Conservation (phyloP, 306 rosid species). For the Acmispon strigosus region DNA sequence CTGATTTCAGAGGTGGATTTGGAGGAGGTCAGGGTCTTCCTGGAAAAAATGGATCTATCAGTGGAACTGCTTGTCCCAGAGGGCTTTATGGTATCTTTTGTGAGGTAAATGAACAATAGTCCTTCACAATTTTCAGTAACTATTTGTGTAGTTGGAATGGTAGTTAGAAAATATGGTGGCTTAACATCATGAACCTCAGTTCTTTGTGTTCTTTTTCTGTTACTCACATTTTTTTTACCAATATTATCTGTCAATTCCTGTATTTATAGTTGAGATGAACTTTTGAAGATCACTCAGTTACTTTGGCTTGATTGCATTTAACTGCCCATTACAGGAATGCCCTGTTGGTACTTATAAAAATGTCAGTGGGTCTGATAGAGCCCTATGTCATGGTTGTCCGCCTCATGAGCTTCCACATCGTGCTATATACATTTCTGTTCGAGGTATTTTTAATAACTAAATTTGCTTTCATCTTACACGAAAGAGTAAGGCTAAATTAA, state of each 20-base stretch:
- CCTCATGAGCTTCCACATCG: constrained; percentile 68
- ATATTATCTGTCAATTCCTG: neutral
- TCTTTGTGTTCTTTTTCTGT: constrained; percentile 6
- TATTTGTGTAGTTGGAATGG: neutral
- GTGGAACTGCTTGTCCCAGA: constrained; percentile 76
- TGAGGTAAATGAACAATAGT: constrained; percentile 50
- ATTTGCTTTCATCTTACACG: constrained; percentile 10
- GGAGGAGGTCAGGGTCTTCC: constrained; percentile 80
- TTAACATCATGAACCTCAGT: neutral
- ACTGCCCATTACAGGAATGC: constrained; percentile 67
- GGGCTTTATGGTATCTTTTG: constrained; percentile 91
- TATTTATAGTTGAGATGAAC: neutral
- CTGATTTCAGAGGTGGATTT: constrained; percentile 68
- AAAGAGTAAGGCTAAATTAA: constrained; percentile 11
- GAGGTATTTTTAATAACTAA: constrained; percentile 50
- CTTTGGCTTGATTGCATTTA: constrained; percentile 15
- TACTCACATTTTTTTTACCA: neutral
- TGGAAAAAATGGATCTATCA: constrained; percentile 78
- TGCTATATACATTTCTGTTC: constrained; percentile 52
- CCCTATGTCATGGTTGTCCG: constrained; percentile 67
- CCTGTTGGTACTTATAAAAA: constrained; percentile 91
- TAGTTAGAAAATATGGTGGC: constrained; percentile 14
- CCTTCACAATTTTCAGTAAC: constrained; percentile 1
- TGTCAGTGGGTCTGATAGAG: constrained; percentile 68
- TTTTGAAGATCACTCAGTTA: neutral